These are phyloP conservation scores for Monilinia polystroma DNA, from an alignment of 2,329 filamentous ascomycete species.

Conservation along the genomic window DNA sequence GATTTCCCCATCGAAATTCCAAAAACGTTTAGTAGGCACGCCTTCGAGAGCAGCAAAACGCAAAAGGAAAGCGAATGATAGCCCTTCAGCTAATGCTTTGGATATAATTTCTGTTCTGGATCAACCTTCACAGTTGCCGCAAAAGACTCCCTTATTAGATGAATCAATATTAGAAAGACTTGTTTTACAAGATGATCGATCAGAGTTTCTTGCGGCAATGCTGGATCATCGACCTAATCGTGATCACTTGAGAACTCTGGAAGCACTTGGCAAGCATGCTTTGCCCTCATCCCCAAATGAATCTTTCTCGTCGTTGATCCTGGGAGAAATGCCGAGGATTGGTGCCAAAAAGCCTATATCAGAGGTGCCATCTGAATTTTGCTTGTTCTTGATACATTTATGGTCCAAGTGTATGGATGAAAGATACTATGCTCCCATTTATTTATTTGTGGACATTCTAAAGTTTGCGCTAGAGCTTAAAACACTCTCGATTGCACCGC, in stretches of 20 bases:
- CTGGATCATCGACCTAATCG: slow-evolving; percentile 42
- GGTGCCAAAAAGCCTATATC: slow-evolving; percentile 52
- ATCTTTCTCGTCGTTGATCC: slow-evolving; percentile 65
- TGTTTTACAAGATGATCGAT: slow-evolving; percentile 44
- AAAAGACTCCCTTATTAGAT: slow-evolving; percentile 33
- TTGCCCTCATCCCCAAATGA: slow-evolving; percentile 63
- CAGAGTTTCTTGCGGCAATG: slow-evolving; percentile 42
- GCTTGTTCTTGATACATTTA: slow-evolving; percentile 60
- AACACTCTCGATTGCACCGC: slow-evolving; percentile 56
- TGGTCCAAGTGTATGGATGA: slow-evolving; percentile 70
- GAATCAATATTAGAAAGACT: slow-evolving; percentile 42
- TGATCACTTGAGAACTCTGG: slow-evolving; percentile 62
- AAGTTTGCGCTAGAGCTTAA: slow-evolving; percentile 63
- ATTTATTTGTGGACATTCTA: slow-evolving; percentile 63
- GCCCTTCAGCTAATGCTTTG: slow-evolving; percentile 59
- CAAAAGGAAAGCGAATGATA: slow-evolving; percentile 65
- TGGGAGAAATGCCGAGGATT: slow-evolving; percentile 63
- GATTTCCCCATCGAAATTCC: slow-evolving; percentile 48
- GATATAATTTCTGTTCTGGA: slow-evolving; percentile 35
- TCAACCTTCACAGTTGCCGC: neutral
- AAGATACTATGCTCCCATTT: slow-evolving; percentile 59
- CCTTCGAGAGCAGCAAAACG: slow-evolving; percentile 65
- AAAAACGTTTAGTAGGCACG: slow-evolving; percentile 46
- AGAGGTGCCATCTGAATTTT: slow-evolving; percentile 60
- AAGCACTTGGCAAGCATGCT: slow-evolving; percentile 61